A percentile compares a stretch with the other conserved stretches of the same genome.
phyloP scores from a whole-genome alignment of 2,329 filamentous ascomycete species.

The Tolypocladium ophioglossoides region DNA sequence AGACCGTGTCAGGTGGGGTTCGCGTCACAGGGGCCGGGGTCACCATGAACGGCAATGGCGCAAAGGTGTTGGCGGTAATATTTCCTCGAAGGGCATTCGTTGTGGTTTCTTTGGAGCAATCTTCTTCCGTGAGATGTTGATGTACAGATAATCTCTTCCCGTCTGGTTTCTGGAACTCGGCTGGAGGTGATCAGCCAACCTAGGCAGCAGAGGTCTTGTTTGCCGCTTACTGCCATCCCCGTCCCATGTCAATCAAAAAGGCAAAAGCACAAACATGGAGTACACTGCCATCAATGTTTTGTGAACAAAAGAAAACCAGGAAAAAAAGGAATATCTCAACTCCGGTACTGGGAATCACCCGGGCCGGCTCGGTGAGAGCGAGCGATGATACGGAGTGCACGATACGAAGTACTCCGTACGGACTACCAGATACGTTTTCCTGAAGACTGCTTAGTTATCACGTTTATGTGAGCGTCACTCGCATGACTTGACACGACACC shows the following conservation, averaged over 20 bases:
- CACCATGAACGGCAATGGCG: neutral
- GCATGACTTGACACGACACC: no score
- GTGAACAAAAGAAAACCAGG: neutral
- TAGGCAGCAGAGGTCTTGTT: neutral
- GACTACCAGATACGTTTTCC: no score
- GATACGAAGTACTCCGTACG: no score
- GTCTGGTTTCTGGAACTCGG: neutral
- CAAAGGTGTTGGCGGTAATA: neutral
- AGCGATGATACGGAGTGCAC: no score
- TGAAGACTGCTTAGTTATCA: no score
- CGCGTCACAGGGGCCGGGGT: neutral
- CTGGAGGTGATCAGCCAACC: neutral
- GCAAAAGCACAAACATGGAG: neutral
- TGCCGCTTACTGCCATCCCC: neutral
- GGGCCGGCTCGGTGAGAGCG: constrained; percentile 25
- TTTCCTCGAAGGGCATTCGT: neutral
- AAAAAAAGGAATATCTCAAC: constrained; percentile 1
- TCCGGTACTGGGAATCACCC: constrained; percentile 25
- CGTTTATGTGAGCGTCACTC: neutral
- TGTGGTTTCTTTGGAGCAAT: neutral
- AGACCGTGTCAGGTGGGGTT: neutral
- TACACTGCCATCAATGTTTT: neutral
- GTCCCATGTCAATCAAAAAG: neutral
- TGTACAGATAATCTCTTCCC: neutral
- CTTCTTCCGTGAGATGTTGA: neutral